Evolutionary conservation across 164 flowering plant genomes (phyloP), one percentile per base, ranked within the genome.

Genomic region (Annona squamosa): DNA sequence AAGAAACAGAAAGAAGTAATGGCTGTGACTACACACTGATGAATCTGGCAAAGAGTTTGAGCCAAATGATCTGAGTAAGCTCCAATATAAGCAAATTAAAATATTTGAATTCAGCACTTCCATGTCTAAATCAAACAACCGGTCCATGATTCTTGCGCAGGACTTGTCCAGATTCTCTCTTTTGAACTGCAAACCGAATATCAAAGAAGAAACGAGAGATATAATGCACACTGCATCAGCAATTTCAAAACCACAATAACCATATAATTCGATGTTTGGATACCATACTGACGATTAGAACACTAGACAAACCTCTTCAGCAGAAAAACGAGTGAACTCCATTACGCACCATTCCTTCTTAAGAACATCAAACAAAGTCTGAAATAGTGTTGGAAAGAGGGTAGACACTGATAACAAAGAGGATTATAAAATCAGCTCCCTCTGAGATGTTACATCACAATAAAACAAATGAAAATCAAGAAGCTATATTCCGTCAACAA

Each of bases 11-110:
- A 43, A 12, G 65, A 48, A 78, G 70, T 71, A 77, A 85, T 65
- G 78, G 37, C 4, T 48, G 52, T 52, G 59, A 52, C 13, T 52
- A 52, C 89, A 74, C 17, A 62, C 81, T 71, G 68, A 63, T 72
- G 62, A 52, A 75, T 79, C 82, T 41, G 77, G 68, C 63, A 86
- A 79, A 61, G 71, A 76, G 3, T 68, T 47, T n/a, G 82, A 77
- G 46, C 76, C 26, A 48, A 84, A 78, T 56, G 82, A 81, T 73
- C 85, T 87, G 4, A 86, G 73, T 16, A 91, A 70, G 79, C 84
- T 87, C 98, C 91, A 87, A 81, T 81, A 88, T 68, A 84, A 71
- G 78, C 82, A 84, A 46, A 82, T 72, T 48, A 95, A 77, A 56
- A 91, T 70, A 72, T 80, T 78, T 47, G 83, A 81, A 81, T 87